These are phyloP conservation scores for Trichophyton schoenleinii DNA, from an alignment of 2,329 filamentous ascomycete genomes.

Conservation along the genomic window DNA sequence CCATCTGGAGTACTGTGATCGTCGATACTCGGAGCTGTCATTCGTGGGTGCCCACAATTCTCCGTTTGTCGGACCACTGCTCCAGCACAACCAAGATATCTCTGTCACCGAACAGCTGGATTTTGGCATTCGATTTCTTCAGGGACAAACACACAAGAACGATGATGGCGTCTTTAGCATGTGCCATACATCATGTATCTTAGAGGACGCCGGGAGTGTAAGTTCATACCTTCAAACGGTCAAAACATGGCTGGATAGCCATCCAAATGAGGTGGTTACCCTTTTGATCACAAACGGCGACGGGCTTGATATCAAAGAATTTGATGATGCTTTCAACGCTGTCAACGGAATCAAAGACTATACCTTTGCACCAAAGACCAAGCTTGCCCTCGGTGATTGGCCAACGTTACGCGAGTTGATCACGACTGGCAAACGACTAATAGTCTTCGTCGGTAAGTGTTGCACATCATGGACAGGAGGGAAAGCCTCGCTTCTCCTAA, in stretches of 20 bases:
- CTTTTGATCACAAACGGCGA: constrained; percentile 53
- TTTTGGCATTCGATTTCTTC: constrained; percentile 51
- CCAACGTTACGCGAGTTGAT: constrained; percentile 34
- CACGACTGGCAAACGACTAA: constrained; percentile 28
- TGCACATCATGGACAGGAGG: not conserved
- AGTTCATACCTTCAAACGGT: constrained; percentile 44
- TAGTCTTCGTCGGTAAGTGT: constrained; percentile 32
- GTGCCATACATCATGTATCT: constrained; percentile 52
- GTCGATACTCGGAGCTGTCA: constrained; percentile 48
- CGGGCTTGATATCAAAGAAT: constrained; percentile 20
- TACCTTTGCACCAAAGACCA: constrained; percentile 26
- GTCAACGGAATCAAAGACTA: constrained; percentile 23
- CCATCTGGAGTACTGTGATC: constrained; percentile 42
- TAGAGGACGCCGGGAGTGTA: constrained; percentile 48
- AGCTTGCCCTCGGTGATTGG: constrained; percentile 28
- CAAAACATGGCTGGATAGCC: constrained; percentile 46
- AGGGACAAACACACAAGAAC: constrained; percentile 48
- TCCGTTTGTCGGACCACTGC: constrained; percentile 47
- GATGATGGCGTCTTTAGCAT: constrained; percentile 42
- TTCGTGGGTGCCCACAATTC: constrained; percentile 54
- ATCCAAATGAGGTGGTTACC: constrained; percentile 51
- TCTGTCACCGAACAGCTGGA: constrained; percentile 47
- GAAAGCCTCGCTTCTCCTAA: not conserved
- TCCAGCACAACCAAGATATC: constrained; percentile 49
- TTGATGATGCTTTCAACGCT: constrained; percentile 23